Percentiles rank a stretch among this genome's conserved stretches.
phyloP scores from a whole-genome alignment of 2,329 filamentous ascomycete genomes.

The Colletotrichum viniferum region DNA sequence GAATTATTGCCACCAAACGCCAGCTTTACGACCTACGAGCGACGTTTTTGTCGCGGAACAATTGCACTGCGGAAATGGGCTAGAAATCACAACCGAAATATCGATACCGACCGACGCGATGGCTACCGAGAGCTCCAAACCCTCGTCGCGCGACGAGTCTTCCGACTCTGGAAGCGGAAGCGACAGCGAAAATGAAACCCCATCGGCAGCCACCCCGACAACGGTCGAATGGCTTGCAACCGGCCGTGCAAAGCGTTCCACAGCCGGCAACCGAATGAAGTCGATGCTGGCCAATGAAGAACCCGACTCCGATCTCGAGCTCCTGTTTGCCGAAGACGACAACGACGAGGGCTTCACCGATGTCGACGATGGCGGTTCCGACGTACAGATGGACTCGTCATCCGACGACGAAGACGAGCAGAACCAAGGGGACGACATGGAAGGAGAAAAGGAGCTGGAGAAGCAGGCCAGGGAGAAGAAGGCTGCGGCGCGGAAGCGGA shows the following conservation, averaged over 20 bases:
- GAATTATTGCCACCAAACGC: background rate
- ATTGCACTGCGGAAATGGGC: constrained; percentile 6
- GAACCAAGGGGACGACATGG: constrained; percentile 70
- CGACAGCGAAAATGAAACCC: constrained; percentile 38
- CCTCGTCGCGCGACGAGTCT: constrained; percentile 18
- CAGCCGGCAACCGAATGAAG: constrained; percentile 84
- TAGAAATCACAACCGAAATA: background rate
- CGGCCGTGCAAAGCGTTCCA: constrained; percentile 75
- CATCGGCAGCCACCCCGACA: constrained; percentile 26
- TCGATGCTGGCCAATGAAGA: constrained; percentile 77
- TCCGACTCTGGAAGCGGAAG: constrained; percentile 25
- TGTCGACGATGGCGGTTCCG: constrained; percentile 68
- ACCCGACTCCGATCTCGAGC: constrained; percentile 70
- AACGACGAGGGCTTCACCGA: constrained; percentile 74
- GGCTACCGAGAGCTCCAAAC: constrained; percentile 11
- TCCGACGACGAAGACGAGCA: constrained; percentile 83
- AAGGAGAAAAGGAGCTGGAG: constrained; percentile 87
- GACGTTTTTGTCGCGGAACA: background rate
- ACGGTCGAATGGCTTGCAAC: constrained; percentile 73
- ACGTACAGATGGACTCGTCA: constrained; percentile 86
- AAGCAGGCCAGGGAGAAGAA: constrained; percentile 73
- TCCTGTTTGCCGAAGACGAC: constrained; percentile 77
- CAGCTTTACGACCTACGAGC: background rate
- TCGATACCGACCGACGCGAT: constrained; percentile 10
- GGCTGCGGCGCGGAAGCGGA: constrained; percentile 76